Evolutionary conservation across 805 yeast genomes (phyloP).

Genomic region (Spathaspora arborariae): DNA sequence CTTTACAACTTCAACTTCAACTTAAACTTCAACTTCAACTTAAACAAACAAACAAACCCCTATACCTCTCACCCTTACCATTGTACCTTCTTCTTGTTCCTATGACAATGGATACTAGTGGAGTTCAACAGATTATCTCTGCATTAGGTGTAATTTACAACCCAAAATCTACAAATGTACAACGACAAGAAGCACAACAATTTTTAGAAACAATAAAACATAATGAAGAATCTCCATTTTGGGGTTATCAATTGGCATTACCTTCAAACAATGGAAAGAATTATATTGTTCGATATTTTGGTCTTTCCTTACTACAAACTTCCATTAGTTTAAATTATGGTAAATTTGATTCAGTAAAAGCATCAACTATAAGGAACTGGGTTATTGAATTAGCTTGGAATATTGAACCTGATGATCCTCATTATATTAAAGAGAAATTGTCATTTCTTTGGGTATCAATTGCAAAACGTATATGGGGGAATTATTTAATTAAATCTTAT

Average conservation of each 20-base stretch:
- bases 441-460: constrained; percentile 89
- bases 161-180: constrained; percentile 56
- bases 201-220: constrained; percentile 74
- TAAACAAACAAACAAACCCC: too few relatives aligned
- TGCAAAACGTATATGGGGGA: constrained; percentile 91
- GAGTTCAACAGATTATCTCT: constrained; percentile 67
- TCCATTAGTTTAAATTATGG: constrained; percentile 62
- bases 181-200: constrained; percentile 51
- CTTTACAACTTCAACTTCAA: too few relatives aligned
- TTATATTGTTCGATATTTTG: constrained; percentile 83
- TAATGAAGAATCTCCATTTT: constrained; percentile 80
- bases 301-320: constrained; percentile 72
- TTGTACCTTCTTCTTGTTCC: not conserved
- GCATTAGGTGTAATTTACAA: constrained; percentile 77
- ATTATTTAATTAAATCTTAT: constrained; percentile 42
- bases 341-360: constrained; percentile 50
- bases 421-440: constrained; percentile 82
- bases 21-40: too few relatives aligned
- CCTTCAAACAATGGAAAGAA: constrained; percentile 54
- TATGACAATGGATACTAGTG: constrained; percentile 57
- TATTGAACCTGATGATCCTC: constrained; percentile 68
- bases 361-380: constrained; percentile 76
- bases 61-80: not conserved
- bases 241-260: constrained; percentile 85
- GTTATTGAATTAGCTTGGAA: constrained; percentile 70